Percentiles rank a stretch among this genome's conserved stretches.
These are phyloP conservation scores for Cytospora mali DNA, from an alignment of 2,329 filamentous ascomycete genomes.

Conservation along the genomic window DNA sequence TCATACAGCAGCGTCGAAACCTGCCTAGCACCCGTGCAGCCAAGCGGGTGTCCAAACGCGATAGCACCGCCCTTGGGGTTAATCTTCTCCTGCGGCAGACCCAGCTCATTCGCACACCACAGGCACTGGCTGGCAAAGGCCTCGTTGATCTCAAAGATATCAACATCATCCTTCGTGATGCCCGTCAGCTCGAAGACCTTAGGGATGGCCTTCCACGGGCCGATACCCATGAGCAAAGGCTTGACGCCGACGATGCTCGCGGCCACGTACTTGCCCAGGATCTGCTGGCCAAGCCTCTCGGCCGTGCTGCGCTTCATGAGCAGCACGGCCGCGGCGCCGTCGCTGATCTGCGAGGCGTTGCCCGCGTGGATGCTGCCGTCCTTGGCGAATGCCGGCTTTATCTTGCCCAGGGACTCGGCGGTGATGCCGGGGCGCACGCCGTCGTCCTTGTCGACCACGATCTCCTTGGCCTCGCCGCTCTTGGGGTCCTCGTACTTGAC, in stretches of 20 bases:
- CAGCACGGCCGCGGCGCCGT: conserved; percentile 92
- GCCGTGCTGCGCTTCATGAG: conserved; percentile 94
- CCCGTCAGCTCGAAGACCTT: conserved; percentile 87
- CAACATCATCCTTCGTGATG: conserved; percentile 84
- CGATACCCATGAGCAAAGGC: conserved; percentile 93
- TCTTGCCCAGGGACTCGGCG: conserved; percentile 84
- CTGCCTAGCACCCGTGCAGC: conserved; percentile 91
- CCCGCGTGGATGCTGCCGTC: conserved; percentile 94
- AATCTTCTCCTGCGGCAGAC: conserved; percentile 80
- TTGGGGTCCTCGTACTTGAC: conserved; percentile 91
- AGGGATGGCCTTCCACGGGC: conserved; percentile 94
- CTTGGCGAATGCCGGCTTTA: conserved; percentile 86
- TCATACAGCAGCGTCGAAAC: conserved; percentile 91
- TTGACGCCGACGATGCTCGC: conserved; percentile 86
- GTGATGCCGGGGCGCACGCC: conserved; percentile 86
- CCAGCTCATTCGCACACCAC: conserved; percentile 89
- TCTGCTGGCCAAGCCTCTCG: conserved; percentile 81
- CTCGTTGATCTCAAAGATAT: conserved; percentile 99
- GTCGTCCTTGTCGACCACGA: conserved; percentile 84
- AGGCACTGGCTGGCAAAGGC: conserved; percentile 94
- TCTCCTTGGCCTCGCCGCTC: conserved; percentile 79
- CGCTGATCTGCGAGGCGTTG: conserved; percentile 93
- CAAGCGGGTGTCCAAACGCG: conserved; percentile 92
- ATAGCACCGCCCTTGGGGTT: conserved; percentile 98
- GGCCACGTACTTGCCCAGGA: conserved; percentile 90